These are phyloP conservation scores for Hyaloperonospora brassicae DNA, from an alignment of 352 stramenopile genomes.

Conservation along the genomic window DNA sequence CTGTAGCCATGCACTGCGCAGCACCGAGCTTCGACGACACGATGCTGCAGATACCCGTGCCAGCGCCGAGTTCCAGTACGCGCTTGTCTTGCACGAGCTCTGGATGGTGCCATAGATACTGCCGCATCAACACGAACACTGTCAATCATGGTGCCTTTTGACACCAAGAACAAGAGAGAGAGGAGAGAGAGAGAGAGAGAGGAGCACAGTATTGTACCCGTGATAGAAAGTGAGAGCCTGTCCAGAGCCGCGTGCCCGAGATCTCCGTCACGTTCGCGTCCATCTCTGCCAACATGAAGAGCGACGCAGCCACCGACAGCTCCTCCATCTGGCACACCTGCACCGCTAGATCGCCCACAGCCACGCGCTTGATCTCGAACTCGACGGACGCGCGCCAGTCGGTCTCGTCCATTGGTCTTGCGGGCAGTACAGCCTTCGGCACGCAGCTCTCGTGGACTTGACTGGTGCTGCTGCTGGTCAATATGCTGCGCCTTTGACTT, in stretches of 20 bases:
- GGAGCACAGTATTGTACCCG: slow-evolving; percentile 14
- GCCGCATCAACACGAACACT: slow-evolving; percentile 2
- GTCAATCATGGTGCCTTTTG: slow-evolving; percentile 6
- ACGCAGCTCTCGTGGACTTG: too few species aligned
- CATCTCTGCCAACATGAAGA: slow-evolving; percentile 62
- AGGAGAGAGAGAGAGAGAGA: too few species aligned
- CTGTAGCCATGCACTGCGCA: slow-evolving; percentile 40
- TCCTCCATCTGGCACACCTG: slow-evolving; percentile 56
- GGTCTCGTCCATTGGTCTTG: slow-evolving; percentile 21
- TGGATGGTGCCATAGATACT: slow-evolving; percentile 45
- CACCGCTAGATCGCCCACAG: slow-evolving; percentile 34
- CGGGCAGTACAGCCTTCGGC: too few species aligned
- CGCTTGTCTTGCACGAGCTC: slow-evolving; percentile 37
- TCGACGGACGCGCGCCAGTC: slow-evolving; percentile 49
- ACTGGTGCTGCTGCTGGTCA: too few species aligned
- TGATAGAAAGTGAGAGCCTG: slow-evolving; percentile 57
- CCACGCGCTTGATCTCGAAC: slow-evolving; percentile 43
- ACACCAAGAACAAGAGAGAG: not conserved
- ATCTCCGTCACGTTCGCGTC: slow-evolving; percentile 59
- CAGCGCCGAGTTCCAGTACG: slow-evolving; percentile 63
- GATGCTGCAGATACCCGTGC: slow-evolving; percentile 67
- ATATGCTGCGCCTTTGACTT: not conserved
- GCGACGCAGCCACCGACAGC: slow-evolving; percentile 40
- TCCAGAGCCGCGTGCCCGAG: slow-evolving; percentile 69
- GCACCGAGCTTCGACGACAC: slow-evolving; percentile 49